Base-by-base conservation (phyloP, 257 asterid species). In the Nicotiana tomentosiformis region DNA sequence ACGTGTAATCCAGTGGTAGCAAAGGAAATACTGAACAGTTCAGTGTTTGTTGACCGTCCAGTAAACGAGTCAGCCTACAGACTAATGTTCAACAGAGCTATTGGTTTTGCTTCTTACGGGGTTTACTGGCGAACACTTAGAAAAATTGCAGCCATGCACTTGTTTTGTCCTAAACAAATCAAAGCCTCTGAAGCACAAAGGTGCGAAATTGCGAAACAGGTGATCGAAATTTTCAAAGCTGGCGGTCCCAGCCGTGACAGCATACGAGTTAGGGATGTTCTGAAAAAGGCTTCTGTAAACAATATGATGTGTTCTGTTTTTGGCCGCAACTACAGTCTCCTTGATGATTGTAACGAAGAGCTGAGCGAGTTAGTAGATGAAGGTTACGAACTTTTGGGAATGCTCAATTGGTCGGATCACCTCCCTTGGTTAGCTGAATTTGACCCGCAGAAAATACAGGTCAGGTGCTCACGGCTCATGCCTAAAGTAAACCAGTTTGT, bases 41-140 rank as follows among this genome's bases (percentile, higher is more conserved):
- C 90, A 0, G 77, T 65, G 61, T 93, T 93, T 72, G 92, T 92
- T 17, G 95, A 90, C 69, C 93, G 97, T 2, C 97, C 97, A 0
- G 72, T 92, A 3, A 93, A 93, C 80, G 91, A 92, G 77, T 92
- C 97, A 0, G 97, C 95, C 0, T 74, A 88, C 18, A 82, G 85
- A 49, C 64, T 93, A 7, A 89, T 92, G 96, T 93, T 93, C 88
- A 83, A 85, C 72, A 89, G 93, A 29, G 92, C 97, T 7, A 93
- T 93, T 15, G 97, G 97, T 1, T 93, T 93, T 69, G 97, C 97
- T 1, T 95, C 95, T 3, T 90, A 88, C 33, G 97, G 97, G 2
- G 39, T 87, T 12, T 91, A 93, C 87, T 93, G 97, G 97, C 90
- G 97, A 58, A 83, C 82, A 0, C 93, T 93, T 37, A 90, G 97